These are phyloP conservation scores for Clarireedia paspali DNA, from an alignment of 2,329 filamentous ascomycete species.

Conservation along the genomic window DNA sequence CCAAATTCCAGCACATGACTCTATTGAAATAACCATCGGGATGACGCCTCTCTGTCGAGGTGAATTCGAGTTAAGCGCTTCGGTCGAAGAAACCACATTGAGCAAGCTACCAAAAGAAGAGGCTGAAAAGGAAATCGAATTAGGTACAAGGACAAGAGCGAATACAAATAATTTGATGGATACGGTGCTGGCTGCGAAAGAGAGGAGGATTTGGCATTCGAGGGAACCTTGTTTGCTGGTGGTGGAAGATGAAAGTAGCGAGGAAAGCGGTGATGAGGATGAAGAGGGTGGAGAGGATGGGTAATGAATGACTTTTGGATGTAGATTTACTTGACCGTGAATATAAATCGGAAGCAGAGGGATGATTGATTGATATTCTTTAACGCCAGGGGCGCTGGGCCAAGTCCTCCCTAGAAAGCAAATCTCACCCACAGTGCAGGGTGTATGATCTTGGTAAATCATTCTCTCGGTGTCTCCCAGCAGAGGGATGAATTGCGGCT, in stretches of 20 bases:
- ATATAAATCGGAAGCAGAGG: background rate
- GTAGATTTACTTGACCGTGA: background rate
- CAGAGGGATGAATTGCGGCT: background rate
- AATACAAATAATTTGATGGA: conserved; percentile 52
- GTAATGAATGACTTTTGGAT: background rate
- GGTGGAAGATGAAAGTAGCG: conserved; percentile 39
- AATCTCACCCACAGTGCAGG: no score
- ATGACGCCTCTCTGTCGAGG: conserved; percentile 71
- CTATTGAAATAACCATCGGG: conserved; percentile 56
- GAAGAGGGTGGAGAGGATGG: background rate
- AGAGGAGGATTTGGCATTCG: conserved; percentile 59
- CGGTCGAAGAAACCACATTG: conserved; percentile 70
- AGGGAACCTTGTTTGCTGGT: conserved; percentile 48
- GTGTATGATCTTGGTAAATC: no score
- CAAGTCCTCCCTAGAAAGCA: no score
- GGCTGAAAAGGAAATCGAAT: conserved; percentile 23
- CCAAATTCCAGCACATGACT: conserved; percentile 49
- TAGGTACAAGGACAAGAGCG: conserved; percentile 33
- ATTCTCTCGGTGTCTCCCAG: no score
- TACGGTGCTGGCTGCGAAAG: conserved; percentile 48
- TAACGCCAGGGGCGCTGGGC: no score
- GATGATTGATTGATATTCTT: background rate
- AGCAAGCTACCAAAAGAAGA: conserved; percentile 15
- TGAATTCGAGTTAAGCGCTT: conserved; percentile 73
- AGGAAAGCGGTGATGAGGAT: conserved; percentile 16